A percentile compares a stretch with the other conserved stretches of the same genome.
Evolutionary conservation across 2,329 filamentous ascomycete species (phyloP).

Genomic region (Beauveria medogensis): DNA sequence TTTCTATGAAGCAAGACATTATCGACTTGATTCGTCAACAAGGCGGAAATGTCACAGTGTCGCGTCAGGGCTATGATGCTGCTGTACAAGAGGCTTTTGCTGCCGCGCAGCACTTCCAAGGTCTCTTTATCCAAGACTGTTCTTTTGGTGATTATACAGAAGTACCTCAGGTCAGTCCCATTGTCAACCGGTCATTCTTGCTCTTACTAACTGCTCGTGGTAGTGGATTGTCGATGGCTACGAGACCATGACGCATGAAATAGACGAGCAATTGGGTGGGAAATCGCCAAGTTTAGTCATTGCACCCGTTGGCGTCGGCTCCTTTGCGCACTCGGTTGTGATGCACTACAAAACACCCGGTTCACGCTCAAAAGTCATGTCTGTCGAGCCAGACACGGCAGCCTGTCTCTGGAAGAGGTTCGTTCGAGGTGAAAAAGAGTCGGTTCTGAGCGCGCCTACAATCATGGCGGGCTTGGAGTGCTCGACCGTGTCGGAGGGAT

Average conservation of each 20-base stretch:
- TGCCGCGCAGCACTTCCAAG: conserved; percentile 28
- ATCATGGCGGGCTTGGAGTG: conserved; percentile 73
- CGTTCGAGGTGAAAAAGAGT: conserved; percentile 34
- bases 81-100: conserved; percentile 43
- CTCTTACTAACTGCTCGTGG: not conserved
- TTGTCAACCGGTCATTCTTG: not conserved
- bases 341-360: conserved; percentile 50
- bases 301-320: conserved; percentile 62
- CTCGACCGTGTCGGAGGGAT: conserved; percentile 56
- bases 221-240: conserved; percentile 74
- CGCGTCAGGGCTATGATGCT: conserved; percentile 56
- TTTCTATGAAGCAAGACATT: conserved; percentile 46
- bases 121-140: conserved; percentile 60
- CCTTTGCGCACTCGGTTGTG: conserved; percentile 61
- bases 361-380: conserved; percentile 36
- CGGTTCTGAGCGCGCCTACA: conserved; percentile 49
- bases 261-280: conserved; percentile 48
- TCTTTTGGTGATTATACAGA: conserved; percentile 58
- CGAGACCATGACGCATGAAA: conserved; percentile 61
- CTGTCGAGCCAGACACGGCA: conserved; percentile 62
- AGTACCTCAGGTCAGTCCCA: conserved; percentile 45
- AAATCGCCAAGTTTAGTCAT: conserved; percentile 41
- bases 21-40: conserved; percentile 49
- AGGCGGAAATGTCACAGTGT: conserved; percentile 49
- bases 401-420: conserved; percentile 50